phyloP scores from a whole-genome alignment of 2,329 filamentous ascomycete genomes.

The Paecilomyces variotii region DNA sequence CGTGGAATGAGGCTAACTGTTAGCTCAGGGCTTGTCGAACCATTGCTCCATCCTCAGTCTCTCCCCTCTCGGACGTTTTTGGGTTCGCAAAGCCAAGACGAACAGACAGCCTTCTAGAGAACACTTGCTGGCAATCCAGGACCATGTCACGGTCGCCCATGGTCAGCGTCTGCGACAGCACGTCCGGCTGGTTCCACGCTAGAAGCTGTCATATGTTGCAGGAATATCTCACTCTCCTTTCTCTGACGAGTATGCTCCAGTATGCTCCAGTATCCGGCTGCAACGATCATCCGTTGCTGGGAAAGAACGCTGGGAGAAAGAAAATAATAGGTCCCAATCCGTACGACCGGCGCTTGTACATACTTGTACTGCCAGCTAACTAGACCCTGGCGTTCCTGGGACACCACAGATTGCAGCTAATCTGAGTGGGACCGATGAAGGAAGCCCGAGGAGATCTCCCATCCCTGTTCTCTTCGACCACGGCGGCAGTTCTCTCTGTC shows the following conservation, averaged over 20 bases:
- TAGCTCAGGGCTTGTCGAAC: background rate
- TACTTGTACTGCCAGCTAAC: background rate
- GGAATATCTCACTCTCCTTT: background rate
- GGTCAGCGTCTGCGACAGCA: background rate
- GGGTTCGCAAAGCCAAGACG: background rate
- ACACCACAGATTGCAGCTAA: background rate
- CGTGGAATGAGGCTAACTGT: background rate
- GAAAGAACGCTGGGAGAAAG: background rate
- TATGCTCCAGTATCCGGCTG: background rate
- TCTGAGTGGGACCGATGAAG: background rate
- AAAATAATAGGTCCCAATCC: background rate
- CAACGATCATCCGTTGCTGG: background rate
- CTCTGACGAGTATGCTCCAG: background rate
- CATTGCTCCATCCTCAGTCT: background rate
- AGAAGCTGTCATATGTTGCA: slow-evolving; percentile 5
- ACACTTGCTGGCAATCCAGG: background rate
- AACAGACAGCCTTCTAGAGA: background rate
- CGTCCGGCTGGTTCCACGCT: background rate
- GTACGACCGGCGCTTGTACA: background rate
- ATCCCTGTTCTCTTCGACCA: slow-evolving; percentile 1
- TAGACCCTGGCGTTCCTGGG: background rate
- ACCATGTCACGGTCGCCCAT: background rate
- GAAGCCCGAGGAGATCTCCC: slow-evolving; percentile 1
- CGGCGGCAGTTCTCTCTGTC: background rate
- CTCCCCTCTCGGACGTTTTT: background rate